These are phyloP conservation scores for Rhizopus stolonifer DNA, from an alignment of 371 early-diverging fungal genomes.

Conservation along the genomic window DNA sequence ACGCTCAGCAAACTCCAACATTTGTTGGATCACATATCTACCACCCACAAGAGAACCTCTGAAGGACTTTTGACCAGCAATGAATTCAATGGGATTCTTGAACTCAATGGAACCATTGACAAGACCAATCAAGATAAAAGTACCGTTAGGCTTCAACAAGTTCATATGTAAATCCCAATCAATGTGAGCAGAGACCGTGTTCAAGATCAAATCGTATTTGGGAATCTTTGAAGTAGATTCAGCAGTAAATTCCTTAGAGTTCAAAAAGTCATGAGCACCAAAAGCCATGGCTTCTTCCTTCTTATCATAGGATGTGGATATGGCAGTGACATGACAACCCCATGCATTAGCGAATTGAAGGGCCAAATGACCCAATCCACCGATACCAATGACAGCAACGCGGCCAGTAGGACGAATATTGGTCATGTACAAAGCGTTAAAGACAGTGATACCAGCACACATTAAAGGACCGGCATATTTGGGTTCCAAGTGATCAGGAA, in stretches of 20 bases:
- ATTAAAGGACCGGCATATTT: constrained; percentile 58
- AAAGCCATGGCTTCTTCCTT: constrained; percentile 63
- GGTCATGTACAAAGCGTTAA: constrained; percentile 50
- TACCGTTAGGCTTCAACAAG: constrained; percentile 46
- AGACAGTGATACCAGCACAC: constrained; percentile 71
- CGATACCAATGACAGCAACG: constrained; percentile 70
- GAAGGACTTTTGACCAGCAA: constrained; percentile 33
- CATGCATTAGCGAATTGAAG: constrained; percentile 64
- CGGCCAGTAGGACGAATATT: constrained; percentile 47
- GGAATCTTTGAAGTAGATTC: constrained; percentile 25
- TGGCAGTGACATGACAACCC: constrained; percentile 54
- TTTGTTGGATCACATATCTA: constrained; percentile 36
- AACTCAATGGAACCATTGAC: constrained; percentile 35
- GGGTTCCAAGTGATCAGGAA: constrained; percentile 54
- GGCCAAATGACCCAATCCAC: constrained; percentile 70
- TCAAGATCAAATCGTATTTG: constrained; percentile 51
- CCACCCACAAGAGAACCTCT: constrained; percentile 49
- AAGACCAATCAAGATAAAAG: constrained; percentile 53
- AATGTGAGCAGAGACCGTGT: constrained; percentile 43
- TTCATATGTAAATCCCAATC: constrained; percentile 44
- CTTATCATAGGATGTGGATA: constrained; percentile 45
- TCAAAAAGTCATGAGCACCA: constrained; percentile 63
- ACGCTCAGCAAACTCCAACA: constrained; percentile 53
- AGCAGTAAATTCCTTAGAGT: constrained; percentile 36
- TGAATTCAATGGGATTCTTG: constrained; percentile 21